Percentiles rank a stretch among this genome's conserved stretches.
phyloP scores from a whole-genome alignment of 257 asterid species.

The Penstemon newberryi region DNA sequence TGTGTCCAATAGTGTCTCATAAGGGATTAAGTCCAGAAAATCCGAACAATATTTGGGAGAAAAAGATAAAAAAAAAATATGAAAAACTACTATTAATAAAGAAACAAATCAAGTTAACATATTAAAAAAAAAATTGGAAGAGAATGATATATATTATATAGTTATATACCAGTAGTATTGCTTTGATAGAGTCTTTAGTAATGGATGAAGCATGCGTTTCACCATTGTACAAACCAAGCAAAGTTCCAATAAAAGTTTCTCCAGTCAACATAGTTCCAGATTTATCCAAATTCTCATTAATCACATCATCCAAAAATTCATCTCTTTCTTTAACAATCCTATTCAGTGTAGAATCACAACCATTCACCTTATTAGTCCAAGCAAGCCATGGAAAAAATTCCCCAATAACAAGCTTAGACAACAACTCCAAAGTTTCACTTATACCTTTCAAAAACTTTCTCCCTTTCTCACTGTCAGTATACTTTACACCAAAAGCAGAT shows the following conservation, averaged over 20 bases:
- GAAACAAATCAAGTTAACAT: too few species aligned
- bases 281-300: conserved; percentile 7
- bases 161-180: too few species aligned
- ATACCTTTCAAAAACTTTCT: background rate
- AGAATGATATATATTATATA: too few species aligned
- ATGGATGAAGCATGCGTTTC: too few species aligned
- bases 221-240: background rate
- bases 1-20: too few species aligned
- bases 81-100: too few species aligned
- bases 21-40: too few species aligned
- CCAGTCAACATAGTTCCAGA: too few species aligned
- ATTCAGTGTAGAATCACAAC: conserved; percentile 12
- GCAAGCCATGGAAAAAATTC: conserved; percentile 35
- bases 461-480: conserved; percentile 14
- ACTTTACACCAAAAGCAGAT: conserved; percentile 30
- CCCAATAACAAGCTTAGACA: conserved; percentile 16
- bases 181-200: too few species aligned
- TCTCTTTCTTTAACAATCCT: conserved; percentile 8
- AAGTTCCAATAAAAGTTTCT: conserved; percentile 7
- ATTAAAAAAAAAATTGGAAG: too few species aligned
- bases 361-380: conserved; percentile 31
- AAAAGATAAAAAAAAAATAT: too few species aligned
- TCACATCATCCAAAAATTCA: conserved; percentile 21
- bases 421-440: conserved; percentile 15
- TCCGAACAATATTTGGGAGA: too few species aligned